Conservation (phyloP, 139 green algal genomes). For the Medakamo hakoo region DNA sequence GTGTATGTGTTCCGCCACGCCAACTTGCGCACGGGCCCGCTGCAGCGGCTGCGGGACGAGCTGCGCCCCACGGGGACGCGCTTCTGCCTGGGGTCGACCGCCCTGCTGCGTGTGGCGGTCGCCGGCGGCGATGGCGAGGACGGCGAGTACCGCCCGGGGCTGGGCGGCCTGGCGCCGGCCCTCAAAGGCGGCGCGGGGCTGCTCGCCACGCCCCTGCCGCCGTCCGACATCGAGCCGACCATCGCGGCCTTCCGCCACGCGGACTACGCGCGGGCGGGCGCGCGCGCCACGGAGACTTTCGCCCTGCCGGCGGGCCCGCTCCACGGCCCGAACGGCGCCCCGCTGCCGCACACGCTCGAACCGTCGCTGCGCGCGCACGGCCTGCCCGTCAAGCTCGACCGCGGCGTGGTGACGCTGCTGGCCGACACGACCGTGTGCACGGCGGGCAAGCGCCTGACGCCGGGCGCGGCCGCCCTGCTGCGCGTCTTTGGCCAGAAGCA, state of each 20-base stretch:
- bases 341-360: constrained; percentile 89
- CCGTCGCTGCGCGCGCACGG: constrained; percentile 76
- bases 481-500: constrained; percentile 73
- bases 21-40: constrained; percentile 87
- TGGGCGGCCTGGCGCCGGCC: constrained; percentile 34
- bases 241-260: constrained; percentile 33
- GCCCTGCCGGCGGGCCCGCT: constrained; percentile 55
- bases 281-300: constrained; percentile 56
- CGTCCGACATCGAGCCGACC: constrained; percentile 39
- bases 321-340: constrained; percentile 34
- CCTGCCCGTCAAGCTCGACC: constrained; percentile 81
- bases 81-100: constrained; percentile 80
- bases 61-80: constrained; percentile 16
- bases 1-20: constrained; percentile 74
- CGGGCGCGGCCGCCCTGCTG: constrained; percentile 51
- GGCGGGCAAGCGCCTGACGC: constrained; percentile 50
- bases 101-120: constrained; percentile 80
- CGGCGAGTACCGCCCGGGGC: constrained; percentile 55
- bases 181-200: constrained; percentile 68
- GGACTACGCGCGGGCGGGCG: constrained; percentile 77
- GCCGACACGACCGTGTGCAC: constrained; percentile 50
- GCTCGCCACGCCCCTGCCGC: constrained; percentile 71
- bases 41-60: constrained; percentile 77
- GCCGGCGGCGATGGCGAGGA: constrained; percentile 44
- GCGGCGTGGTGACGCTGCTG: constrained; percentile 78